A percentile compares a stretch with the other conserved stretches of the same genome.
Evolutionary conservation across 257 asterid species (phyloP).

Genomic region (Capsicum pubescens): DNA sequence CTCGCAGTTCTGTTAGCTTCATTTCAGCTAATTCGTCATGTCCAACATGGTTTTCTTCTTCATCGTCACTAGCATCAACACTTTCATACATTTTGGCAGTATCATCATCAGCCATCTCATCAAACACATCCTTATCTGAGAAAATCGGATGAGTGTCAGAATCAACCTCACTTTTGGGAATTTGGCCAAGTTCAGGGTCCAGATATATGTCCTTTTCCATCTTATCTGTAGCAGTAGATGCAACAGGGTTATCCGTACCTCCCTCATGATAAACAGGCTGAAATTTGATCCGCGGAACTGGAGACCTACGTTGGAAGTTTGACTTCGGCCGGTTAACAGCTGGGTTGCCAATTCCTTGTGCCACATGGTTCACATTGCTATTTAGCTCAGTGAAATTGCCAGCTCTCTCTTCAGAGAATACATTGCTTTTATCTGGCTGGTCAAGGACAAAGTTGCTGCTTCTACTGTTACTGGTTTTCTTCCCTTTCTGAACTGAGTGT

Average conservation of each 20-base stretch:
- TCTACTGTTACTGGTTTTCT: conserved; percentile 47
- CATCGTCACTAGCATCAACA: conserved; percentile 36
- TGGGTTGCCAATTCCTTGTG: conserved; percentile 49
- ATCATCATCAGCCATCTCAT: conserved; percentile 49
- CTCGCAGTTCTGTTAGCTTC: conserved; percentile 69
- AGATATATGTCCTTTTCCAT: conserved; percentile 24
- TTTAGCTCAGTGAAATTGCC: conserved; percentile 38
- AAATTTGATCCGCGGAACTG: conserved; percentile 63
- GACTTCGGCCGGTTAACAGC: conserved; percentile 72
- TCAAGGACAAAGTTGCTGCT: conserved; percentile 63
- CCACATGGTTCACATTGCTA: conserved; percentile 43
- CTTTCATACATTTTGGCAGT: conserved; percentile 39
- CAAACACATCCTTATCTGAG: conserved; percentile 45
- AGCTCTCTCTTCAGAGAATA: conserved; percentile 46
- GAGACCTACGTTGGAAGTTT: conserved; percentile 75
- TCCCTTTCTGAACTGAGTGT: conserved; percentile 85
- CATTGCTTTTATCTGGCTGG: conserved; percentile 48
- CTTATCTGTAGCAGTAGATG: conserved; percentile 6
- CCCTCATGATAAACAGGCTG: conserved; percentile 51
- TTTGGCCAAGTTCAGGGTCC: conserved; percentile 40
- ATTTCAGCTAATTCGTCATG: conserved; percentile 42
- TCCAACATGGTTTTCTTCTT: conserved; percentile 36
- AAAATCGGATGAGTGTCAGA: conserved; percentile 30
- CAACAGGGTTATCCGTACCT: conserved; percentile 32
- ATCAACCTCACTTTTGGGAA: conserved; percentile 30